These are phyloP conservation scores for Hypoxylon sp. DNA, from an alignment of 2,329 filamentous ascomycete genomes.

Conservation along the genomic window DNA sequence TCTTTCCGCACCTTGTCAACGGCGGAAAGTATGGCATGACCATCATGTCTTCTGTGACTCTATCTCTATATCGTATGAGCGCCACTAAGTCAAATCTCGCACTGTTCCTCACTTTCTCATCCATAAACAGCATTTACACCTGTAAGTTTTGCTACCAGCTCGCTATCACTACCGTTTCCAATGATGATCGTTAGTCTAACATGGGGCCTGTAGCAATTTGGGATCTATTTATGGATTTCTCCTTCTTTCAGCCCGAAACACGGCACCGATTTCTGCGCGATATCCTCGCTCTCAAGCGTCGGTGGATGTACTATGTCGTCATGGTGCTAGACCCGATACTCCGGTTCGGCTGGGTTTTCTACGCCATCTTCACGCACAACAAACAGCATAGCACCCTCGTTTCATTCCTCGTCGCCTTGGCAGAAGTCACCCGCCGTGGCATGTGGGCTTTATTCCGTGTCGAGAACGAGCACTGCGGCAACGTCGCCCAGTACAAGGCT, in stretches of 20 bases:
- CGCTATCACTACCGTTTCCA: neutral
- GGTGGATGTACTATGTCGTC: constrained; percentile 88
- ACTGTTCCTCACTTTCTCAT: constrained; percentile 83
- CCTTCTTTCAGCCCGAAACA: constrained; percentile 83
- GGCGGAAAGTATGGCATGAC: constrained; percentile 91
- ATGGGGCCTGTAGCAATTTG: constrained; percentile 74
- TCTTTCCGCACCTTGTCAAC: constrained; percentile 94
- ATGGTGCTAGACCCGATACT: constrained; percentile 88
- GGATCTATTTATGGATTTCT: constrained; percentile 98
- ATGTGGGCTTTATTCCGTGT: constrained; percentile 95
- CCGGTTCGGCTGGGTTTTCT: constrained; percentile 95
- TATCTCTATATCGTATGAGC: constrained; percentile 88
- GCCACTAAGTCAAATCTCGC: constrained; percentile 70
- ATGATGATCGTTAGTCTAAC: constrained; percentile 20
- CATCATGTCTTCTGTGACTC: constrained; percentile 81
- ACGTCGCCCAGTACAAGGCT: constrained; percentile 91
- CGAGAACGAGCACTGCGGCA: constrained; percentile 97
- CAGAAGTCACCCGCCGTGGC: constrained; percentile 86
- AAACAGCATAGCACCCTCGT: constrained; percentile 86
- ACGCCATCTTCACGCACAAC: constrained; percentile 84
- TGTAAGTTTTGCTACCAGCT: constrained; percentile 65
- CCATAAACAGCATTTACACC: constrained; percentile 86
- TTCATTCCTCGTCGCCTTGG: constrained; percentile 83
- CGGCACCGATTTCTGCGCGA: constrained; percentile 79
- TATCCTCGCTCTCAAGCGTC: constrained; percentile 81